Base-by-base conservation (phyloP, 345 rosid species). In the Geranium rotundifolium region DNA sequence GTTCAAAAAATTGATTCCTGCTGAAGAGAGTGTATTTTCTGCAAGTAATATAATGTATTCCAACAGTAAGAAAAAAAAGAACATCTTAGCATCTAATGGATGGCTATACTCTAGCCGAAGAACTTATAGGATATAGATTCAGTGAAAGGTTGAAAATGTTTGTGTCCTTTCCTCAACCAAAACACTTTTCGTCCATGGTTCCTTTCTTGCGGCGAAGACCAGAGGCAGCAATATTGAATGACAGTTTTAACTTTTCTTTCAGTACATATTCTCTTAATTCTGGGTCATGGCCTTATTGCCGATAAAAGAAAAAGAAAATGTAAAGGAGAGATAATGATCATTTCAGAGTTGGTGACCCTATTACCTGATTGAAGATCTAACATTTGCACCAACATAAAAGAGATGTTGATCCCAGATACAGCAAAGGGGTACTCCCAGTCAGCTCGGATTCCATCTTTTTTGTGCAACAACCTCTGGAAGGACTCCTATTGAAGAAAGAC, bases 361-460 rank as follows among this genome's bases (percentile, higher is more conserved):
- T 64, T 78, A 84, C 97, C 99, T 78, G 95, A 77, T 54, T 88
- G 95, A 64, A 90, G 86, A 73, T 86, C 96, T 77, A 93, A 59
- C 95, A 88, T 86, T 64, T 90, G 95, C 19, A 76, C 82, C 74
- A 90, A 68, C 92, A 81, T 86, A 76, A 93, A 93, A 18, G 99
- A 93, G 59, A 93, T 82, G 70, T 90, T 90, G 77, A 93, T 76
- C 52, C 99, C 97, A 69, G 97, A 96, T 12, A 85, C 99, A 5
- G 97, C 95, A 60, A 93, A 93, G 5, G 99, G 99, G 77, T 93
- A 93, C 73, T 93, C 99, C 99, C 96, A 93, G 55, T 82, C 97
- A 7, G 92, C 88, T 78, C 97, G 74, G 9, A 27, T 76, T 64
- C 99, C 99, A 46, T 93, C 99, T 80, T 72, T 65, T 74, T 93